Percentiles rank a stretch among this genome's conserved stretches.
These are phyloP conservation scores for Diaporthe nobilis DNA, from an alignment of 2,329 filamentous ascomycete genomes.

Conservation along the genomic window DNA sequence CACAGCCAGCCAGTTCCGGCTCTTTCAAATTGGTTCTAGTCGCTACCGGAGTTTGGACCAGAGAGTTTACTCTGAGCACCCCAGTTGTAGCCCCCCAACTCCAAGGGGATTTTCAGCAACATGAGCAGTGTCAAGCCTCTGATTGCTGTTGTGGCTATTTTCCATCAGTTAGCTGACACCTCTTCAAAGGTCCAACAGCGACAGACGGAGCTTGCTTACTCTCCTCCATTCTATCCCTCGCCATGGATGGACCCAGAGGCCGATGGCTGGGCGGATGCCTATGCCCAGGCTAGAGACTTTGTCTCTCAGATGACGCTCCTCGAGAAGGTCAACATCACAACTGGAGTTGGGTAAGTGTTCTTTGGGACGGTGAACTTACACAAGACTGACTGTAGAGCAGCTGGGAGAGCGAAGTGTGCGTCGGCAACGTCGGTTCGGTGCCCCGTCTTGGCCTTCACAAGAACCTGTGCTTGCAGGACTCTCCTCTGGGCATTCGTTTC, in stretches of 20 bases:
- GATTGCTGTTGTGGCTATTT: not conserved
- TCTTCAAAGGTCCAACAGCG: constrained; percentile 43
- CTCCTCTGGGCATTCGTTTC: constrained; percentile 83
- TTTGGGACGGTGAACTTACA: not conserved
- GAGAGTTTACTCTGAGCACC: not conserved
- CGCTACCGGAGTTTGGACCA: not conserved
- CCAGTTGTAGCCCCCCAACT: not conserved
- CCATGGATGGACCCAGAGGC: constrained; percentile 86
- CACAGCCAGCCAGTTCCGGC: not conserved
- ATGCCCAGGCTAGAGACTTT: constrained; percentile 81
- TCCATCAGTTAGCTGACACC: constrained; percentile 44
- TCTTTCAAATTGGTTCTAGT: not conserved
- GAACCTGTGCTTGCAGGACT: constrained; percentile 88
- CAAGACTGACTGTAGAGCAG: constrained; percentile 51
- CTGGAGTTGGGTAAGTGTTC: constrained; percentile 80
- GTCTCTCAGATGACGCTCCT: constrained; percentile 85
- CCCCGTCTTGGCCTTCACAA: constrained; percentile 76
- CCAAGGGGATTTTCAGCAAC: not conserved
- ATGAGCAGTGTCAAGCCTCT: not conserved
- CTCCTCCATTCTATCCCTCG: constrained; percentile 82
- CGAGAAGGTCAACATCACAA: constrained; percentile 96
- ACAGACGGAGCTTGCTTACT: constrained; percentile 53
- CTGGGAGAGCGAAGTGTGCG: constrained; percentile 80
- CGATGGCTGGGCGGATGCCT: constrained; percentile 81
- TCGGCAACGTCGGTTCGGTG: constrained; percentile 81